phyloP scores from a whole-genome alignment of 164 flowering plant genomes.

The Platanus orientalis region DNA sequence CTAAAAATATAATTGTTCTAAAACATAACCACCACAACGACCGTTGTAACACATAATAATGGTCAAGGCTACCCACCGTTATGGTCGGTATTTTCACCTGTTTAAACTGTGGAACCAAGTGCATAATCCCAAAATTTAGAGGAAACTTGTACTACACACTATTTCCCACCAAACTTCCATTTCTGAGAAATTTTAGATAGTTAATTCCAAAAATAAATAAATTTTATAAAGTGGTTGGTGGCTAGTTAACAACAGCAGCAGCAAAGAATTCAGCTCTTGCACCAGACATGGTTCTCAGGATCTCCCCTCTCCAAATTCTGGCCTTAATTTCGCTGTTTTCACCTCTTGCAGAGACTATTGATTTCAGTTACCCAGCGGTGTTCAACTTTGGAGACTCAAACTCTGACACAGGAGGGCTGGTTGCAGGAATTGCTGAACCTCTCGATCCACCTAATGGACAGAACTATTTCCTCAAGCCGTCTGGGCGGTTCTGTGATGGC shows the following conservation, averaged over 20 bases:
- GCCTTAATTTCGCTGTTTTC: conserved; percentile 7
- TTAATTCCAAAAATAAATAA: too few species aligned
- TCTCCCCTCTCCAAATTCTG: conserved; percentile 2
- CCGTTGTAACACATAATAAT: too few species aligned
- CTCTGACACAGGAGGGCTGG: conserved; percentile 60
- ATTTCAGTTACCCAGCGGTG: conserved; percentile 45
- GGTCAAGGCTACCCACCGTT: too few species aligned
- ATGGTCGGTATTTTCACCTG: too few species aligned
- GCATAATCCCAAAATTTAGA: too few species aligned
- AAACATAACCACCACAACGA: too few species aligned
- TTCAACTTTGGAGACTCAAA: conserved; percentile 82
- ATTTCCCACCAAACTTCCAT: too few species aligned
- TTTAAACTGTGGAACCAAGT: too few species aligned
- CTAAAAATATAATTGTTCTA: too few species aligned
- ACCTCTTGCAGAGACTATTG: conserved; percentile 10
- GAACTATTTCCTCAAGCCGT: conserved; percentile 36
- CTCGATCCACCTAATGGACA: conserved; percentile 56
- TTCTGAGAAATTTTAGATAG: neutral
- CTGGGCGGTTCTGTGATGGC: conserved; percentile 72
- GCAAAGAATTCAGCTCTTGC: neutral
- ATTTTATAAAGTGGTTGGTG: conserved; percentile 1
- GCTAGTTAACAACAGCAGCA: neutral
- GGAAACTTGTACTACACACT: too few species aligned
- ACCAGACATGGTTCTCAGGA: conserved; percentile 9
- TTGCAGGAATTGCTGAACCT: conserved; percentile 37